Evolutionary conservation across 1,284 basidiomycete genomes (phyloP).

Genomic region (Boletellus deceptivus): DNA sequence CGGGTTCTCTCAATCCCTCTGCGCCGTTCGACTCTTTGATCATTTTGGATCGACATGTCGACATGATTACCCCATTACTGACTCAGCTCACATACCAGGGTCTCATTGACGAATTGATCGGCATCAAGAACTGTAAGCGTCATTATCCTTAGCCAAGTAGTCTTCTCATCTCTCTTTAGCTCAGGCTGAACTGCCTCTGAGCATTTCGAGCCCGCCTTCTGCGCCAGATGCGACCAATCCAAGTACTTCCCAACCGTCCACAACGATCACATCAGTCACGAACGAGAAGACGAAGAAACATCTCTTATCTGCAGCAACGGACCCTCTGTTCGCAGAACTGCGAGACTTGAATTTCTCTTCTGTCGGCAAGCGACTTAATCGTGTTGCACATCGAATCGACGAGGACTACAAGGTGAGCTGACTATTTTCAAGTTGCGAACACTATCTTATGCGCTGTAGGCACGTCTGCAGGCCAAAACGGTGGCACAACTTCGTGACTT

Average conservation of each 20-base stretch:
- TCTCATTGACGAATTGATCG: constrained; percentile 91
- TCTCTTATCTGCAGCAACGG: constrained; percentile 71
- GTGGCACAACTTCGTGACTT: constrained; percentile 93
- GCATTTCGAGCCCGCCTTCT: constrained; percentile 61
- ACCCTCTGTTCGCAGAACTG: constrained; percentile 83
- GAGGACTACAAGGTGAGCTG: constrained; percentile 81
- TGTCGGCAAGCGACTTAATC: constrained; percentile 84
- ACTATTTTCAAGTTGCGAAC: constrained; percentile 14
- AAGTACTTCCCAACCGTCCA: constrained; percentile 41
- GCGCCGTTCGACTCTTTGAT: constrained; percentile 84
- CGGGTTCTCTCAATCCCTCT: constrained; percentile 36
- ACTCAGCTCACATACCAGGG: constrained; percentile 98
- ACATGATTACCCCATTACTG: constrained; percentile 93
- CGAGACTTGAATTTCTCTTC: constrained; percentile 92
- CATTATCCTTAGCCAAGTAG: constrained; percentile 1
- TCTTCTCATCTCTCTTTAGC: constrained; percentile 46
- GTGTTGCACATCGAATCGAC: constrained; percentile 81
- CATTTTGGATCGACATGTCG: constrained; percentile 88
- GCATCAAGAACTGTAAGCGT: constrained; percentile 81
- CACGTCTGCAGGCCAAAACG: constrained; percentile 81
- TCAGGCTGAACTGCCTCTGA: constrained; percentile 87
- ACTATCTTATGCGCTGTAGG: constrained; percentile 38
- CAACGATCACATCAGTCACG: constrained; percentile 49
- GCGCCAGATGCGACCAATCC: constrained; percentile 38
- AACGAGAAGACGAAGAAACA: constrained; percentile 88